Percentiles rank a stretch among this genome's conserved stretches.
These are phyloP conservation scores for Neurospora sp. DNA, from an alignment of 495 filamentous ascomycete species.

Conservation along the genomic window DNA sequence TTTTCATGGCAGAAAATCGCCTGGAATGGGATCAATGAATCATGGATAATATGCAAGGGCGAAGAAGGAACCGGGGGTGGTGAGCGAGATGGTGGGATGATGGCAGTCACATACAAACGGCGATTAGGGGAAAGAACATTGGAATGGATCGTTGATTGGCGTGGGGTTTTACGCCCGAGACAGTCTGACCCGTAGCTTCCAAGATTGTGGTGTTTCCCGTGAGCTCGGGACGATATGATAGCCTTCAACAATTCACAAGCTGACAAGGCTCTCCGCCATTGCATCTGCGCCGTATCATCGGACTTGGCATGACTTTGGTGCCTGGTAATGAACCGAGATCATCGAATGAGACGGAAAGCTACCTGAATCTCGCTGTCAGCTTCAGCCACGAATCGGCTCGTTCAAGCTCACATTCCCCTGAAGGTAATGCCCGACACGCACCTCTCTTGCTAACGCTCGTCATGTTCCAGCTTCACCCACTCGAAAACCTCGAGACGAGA, in stretches of 20 bases:
- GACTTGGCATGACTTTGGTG: not conserved
- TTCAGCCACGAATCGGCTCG: not conserved
- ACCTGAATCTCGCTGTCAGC: not conserved
- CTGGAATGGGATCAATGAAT: not conserved
- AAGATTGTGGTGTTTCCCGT: not conserved
- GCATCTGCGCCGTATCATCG: not conserved
- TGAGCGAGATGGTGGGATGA: not conserved
- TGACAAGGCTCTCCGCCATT: not conserved
- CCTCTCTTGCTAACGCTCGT: not conserved
- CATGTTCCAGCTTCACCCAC: not conserved
- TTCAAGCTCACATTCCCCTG: not conserved
- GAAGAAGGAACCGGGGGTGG: not conserved
- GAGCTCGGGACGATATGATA: not conserved
- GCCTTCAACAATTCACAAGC: not conserved
- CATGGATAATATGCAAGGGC: not conserved
- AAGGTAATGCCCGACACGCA: not conserved
- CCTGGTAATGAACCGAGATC: not conserved
- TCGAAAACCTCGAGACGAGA: not conserved
- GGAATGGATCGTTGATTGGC: not conserved
- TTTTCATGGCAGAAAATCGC: not conserved
- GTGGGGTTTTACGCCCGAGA: not conserved
- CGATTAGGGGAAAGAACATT: not conserved
- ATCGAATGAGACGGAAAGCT: not conserved
- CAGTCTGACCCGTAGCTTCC: not conserved
- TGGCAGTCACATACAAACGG: not conserved